Evolutionary conservation across 345 rosid genomes (phyloP).

Genomic region (Hibiscus trionum): DNA sequence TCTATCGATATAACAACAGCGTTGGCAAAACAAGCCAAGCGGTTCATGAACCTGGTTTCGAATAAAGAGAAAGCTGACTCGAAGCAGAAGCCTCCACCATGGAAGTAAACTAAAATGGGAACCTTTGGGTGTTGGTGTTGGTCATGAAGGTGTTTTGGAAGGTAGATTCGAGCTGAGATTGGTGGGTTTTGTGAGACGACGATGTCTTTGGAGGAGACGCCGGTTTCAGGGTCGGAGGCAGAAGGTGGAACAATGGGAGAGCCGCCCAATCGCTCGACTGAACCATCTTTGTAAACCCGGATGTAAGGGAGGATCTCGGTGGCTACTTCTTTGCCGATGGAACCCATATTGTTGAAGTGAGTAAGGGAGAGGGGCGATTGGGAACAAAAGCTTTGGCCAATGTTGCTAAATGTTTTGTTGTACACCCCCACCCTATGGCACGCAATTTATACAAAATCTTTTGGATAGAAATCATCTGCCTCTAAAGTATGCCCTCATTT

Average conservation of each 20-base stretch:
- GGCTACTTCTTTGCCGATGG: constrained; percentile 13
- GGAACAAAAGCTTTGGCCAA: neutral
- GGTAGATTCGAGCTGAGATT: constrained; percentile 29
- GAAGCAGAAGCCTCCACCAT: constrained; percentile 37
- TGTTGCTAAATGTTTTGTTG: neutral
- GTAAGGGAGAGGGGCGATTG: too few relatives aligned
- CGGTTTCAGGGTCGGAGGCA: constrained; percentile 21
- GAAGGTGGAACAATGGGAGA: constrained; percentile 22
- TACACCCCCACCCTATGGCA: too few relatives aligned
- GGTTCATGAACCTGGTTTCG: constrained; percentile 18
- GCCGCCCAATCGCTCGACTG: constrained; percentile 17
- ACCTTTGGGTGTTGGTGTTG: constrained; percentile 16
- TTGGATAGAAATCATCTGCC: too few relatives aligned
- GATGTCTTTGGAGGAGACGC: constrained; percentile 37
- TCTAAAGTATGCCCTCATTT: too few relatives aligned
- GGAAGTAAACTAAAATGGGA: constrained; percentile 36
- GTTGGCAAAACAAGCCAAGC: constrained; percentile 21
- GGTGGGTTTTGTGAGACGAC: constrained; percentile 19
- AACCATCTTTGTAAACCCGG: constrained; percentile 31
- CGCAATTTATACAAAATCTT: too few relatives aligned
- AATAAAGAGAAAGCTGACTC: constrained; percentile 28
- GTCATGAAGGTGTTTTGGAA: constrained; percentile 18
- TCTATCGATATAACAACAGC: constrained; percentile 35
- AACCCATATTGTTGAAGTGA: neutral
- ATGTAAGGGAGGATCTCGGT: constrained; percentile 19